A percentile compares a stretch with the other conserved stretches of the same genome.
phyloP scores from a whole-genome alignment of 169 alveolate genomes.

The Babesia ovata region DNA sequence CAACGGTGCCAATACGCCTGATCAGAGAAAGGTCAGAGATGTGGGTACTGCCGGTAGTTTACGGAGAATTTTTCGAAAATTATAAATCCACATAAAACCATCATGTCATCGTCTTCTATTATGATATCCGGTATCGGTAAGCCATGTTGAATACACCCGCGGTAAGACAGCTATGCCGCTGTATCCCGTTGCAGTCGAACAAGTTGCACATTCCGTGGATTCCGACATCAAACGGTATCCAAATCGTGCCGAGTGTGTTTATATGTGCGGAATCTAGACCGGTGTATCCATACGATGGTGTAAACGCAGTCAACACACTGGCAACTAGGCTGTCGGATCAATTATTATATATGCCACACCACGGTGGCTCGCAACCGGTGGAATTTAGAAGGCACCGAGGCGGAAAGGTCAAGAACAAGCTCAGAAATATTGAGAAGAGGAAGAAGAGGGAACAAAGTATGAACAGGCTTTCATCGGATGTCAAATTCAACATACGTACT shows the following conservation, averaged over 20 bases:
- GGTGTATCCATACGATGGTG: background rate
- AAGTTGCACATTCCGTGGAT: background rate
- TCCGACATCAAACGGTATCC: background rate
- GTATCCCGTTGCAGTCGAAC: constrained; percentile 20
- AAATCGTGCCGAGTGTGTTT: background rate
- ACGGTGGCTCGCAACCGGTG: background rate
- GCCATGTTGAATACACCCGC: constrained; percentile 13
- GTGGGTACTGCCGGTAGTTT: too few relatives aligned
- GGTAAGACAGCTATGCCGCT: background rate
- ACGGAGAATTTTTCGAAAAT: too few relatives aligned
- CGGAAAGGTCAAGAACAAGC: constrained; percentile 68
- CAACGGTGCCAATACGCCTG: background rate
- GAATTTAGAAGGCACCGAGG: constrained; percentile 64
- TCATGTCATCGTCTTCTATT: background rate
- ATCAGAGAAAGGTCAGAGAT: background rate
- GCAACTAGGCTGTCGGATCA: background rate
- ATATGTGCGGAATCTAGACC: background rate
- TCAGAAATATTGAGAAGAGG: constrained; percentile 60
- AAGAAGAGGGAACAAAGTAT: constrained; percentile 62
- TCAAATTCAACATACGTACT: constrained; percentile 3
- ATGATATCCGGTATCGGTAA: background rate
- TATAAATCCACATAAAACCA: background rate
- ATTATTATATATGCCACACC: background rate
- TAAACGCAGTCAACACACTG: background rate
- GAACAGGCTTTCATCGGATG: constrained; percentile 22